These are phyloP conservation scores for Solanum pimpinellifolium DNA, from an alignment of 257 asterid species.

Conservation along the genomic window DNA sequence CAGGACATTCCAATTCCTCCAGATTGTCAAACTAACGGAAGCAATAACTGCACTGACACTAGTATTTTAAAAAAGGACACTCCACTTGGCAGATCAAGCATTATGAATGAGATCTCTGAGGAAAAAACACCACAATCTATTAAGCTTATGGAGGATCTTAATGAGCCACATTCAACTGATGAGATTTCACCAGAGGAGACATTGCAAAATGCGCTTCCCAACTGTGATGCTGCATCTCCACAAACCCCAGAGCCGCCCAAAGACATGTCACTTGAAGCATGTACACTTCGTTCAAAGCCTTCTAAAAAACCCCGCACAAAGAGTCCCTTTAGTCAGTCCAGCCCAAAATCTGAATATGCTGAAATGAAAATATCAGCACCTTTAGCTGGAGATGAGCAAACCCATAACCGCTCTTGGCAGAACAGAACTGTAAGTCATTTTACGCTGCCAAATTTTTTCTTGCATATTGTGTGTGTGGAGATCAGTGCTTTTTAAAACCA, in stretches of 20 bases:
- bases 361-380: conserved; percentile 9
- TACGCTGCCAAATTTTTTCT: background rate
- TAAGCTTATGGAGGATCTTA: conserved; percentile 16
- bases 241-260: conserved; percentile 21
- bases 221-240: background rate
- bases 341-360: conserved; percentile 20
- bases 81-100: conserved; percentile 7
- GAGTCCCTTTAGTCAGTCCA: conserved; percentile 2
- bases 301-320: conserved; percentile 9
- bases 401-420: conserved; percentile 24
- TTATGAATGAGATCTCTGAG: conserved; percentile 8
- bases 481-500: background rate
- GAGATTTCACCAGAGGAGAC: conserved; percentile 6
- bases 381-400: conserved; percentile 17
- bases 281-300: conserved; percentile 1
- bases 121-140: conserved; percentile 5
- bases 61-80: conserved; percentile 10
- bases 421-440: conserved; percentile 41
- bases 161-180: conserved; percentile 16
- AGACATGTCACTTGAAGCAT: conserved; percentile 9
- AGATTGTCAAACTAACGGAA: conserved; percentile 18
- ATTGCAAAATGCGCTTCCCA: conserved; percentile 4
- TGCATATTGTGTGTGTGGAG: background rate
- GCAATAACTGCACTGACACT: conserved; percentile 2
- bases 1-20: conserved; percentile 32